A percentile compares a stretch with the other conserved stretches of the same genome.
These are phyloP conservation scores for Russula sp. DNA, from an alignment of 768 basidiomycete species.

Conservation along the genomic window DNA sequence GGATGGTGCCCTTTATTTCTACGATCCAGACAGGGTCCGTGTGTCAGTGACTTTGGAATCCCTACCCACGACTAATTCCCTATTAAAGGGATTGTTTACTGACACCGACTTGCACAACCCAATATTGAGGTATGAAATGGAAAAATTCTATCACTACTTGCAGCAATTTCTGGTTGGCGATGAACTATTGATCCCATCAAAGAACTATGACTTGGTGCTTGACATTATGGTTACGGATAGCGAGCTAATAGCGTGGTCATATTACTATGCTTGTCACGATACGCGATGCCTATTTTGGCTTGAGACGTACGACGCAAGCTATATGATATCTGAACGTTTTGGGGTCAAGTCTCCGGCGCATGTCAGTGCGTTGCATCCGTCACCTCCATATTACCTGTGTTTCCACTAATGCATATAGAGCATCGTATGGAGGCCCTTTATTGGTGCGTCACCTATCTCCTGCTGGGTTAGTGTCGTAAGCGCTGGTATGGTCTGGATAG, in stretches of 20 bases:
- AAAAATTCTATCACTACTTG: constrained; percentile 28
- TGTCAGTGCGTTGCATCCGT: constrained; percentile 12
- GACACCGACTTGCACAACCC: constrained; percentile 46
- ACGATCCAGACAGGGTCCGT: constrained; percentile 39
- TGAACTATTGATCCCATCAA: constrained; percentile 26
- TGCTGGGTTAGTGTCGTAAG: not conserved
- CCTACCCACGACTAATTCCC: not conserved
- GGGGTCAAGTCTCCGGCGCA: constrained; percentile 16
- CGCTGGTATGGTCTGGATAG: constrained; percentile 11
- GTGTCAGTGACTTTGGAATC: not conserved
- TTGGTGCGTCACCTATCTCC: constrained; percentile 19
- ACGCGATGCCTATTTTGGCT: constrained; percentile 48
- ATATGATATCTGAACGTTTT: constrained; percentile 27
- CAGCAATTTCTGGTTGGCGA: constrained; percentile 16
- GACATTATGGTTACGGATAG: constrained; percentile 31
- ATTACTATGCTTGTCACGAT: constrained; percentile 47
- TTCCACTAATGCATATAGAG: constrained; percentile 9
- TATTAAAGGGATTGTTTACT: constrained; percentile 41
- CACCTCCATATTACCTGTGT: not conserved
- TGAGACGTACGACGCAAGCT: constrained; percentile 33
- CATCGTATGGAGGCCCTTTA: constrained; percentile 23
- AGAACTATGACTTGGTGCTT: constrained; percentile 38
- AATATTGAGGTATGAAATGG: constrained; percentile 29
- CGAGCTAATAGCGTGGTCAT: constrained; percentile 27
- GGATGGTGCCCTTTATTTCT: constrained; percentile 56